Evolutionary conservation across 352 stramenopile genomes (phyloP).

Genomic region (Plasmopara viticola): DNA sequence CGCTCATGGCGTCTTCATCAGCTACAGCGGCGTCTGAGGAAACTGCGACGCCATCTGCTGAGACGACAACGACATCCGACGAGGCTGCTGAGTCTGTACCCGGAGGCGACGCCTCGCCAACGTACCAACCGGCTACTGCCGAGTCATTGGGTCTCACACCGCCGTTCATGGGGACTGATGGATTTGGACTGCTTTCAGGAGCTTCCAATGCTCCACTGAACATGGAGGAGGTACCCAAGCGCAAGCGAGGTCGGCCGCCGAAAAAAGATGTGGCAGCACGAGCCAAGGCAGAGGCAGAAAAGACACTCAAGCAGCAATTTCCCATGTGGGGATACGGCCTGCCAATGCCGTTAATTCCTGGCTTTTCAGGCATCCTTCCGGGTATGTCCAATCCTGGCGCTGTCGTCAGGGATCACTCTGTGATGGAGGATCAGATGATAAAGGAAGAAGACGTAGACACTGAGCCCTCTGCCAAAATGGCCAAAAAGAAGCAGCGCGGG

Average conservation of each 20-base stretch:
- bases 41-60: neutral
- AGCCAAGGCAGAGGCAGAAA: slow-evolving; percentile 42
- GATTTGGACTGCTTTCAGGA: slow-evolving; percentile 29
- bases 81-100: slow-evolving; percentile 1
- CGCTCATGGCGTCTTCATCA: slow-evolving; percentile 7
- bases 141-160: slow-evolving; percentile 24
- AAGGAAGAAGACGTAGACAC: slow-evolving; percentile 26
- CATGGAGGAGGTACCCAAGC: slow-evolving; percentile 54
- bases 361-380: slow-evolving; percentile 33
- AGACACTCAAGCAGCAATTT: slow-evolving; percentile 62
- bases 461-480: slow-evolving; percentile 31
- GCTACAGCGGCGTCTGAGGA: slow-evolving; percentile 6
- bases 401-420: slow-evolving; percentile 30
- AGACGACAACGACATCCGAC: slow-evolving; percentile 5
- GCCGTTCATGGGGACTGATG: slow-evolving; percentile 21
- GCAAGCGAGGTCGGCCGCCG: slow-evolving; percentile 56
- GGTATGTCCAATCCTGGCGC: slow-evolving; percentile 23
- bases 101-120: slow-evolving; percentile 14
- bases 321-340: slow-evolving; percentile 58
- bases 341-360: slow-evolving; percentile 43
- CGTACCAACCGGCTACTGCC: slow-evolving; percentile 17
- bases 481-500: slow-evolving; percentile 73
- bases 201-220: slow-evolving; percentile 11
- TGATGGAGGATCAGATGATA: slow-evolving; percentile 13
- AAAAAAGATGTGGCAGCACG: slow-evolving; percentile 59